phyloP scores from a whole-genome alignment of 2,329 filamentous ascomycete species.

The Chaetomium olivaceum region DNA sequence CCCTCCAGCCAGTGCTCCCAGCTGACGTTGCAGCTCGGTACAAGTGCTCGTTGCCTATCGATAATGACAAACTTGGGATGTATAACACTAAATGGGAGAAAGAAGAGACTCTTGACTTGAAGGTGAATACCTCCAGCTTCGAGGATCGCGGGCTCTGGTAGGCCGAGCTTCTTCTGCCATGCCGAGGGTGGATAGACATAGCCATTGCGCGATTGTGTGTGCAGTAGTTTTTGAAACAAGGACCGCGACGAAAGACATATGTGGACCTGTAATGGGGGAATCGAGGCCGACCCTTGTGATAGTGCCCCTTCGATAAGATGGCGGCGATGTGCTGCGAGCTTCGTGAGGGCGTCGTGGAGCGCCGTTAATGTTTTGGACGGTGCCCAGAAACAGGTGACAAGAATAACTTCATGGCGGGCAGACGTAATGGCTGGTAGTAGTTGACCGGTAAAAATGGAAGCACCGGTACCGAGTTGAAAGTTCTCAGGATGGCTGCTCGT shows the following conservation, averaged over 20 bases:
- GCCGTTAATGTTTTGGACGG: constrained; percentile 60
- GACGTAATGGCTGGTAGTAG: constrained; percentile 62
- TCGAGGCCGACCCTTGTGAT: constrained; percentile 15
- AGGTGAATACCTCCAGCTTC: constrained; percentile 64
- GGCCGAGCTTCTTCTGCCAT: constrained; percentile 63
- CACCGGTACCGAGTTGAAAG: constrained; percentile 60
- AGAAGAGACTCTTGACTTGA: constrained; percentile 74
- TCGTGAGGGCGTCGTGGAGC: constrained; percentile 58
- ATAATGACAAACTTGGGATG: constrained; percentile 81
- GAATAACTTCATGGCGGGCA: constrained; percentile 65
- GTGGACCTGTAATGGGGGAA: constrained; percentile 56
- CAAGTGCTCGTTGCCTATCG: constrained; percentile 64
- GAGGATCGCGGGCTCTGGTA: constrained; percentile 57
- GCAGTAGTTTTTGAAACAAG: constrained; percentile 71
- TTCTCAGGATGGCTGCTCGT: constrained; percentile 49
- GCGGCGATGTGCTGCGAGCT: constrained; percentile 54
- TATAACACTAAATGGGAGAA: constrained; percentile 81
- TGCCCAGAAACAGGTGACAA: constrained; percentile 85
- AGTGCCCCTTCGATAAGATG: constrained; percentile 30
- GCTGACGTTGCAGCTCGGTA: constrained; percentile 82
- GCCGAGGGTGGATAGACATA: constrained; percentile 58
- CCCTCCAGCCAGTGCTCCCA: constrained; percentile 89
- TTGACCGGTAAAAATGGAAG: constrained; percentile 54
- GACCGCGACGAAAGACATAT: constrained; percentile 77
- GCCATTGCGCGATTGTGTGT: constrained; percentile 64